These are phyloP conservation scores for Sonneratia caseolaris DNA, from an alignment of 345 rosid genomes.

Conservation along the genomic window DNA sequence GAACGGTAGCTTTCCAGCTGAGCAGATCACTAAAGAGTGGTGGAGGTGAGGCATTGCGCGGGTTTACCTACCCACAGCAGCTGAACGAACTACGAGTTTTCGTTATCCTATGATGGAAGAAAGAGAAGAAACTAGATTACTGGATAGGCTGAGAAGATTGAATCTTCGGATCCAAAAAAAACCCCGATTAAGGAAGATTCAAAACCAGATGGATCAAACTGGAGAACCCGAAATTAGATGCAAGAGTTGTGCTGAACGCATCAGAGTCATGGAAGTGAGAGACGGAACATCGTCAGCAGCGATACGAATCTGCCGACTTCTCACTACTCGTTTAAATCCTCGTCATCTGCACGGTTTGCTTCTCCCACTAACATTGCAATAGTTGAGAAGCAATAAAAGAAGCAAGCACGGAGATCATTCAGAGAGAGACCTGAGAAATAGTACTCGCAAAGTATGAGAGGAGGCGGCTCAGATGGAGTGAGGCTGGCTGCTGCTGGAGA, in stretches of 20 bases:
- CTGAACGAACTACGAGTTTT: neutral
- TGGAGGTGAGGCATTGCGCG: neutral
- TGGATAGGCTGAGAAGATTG: too few species aligned
- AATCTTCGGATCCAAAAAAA: too few species aligned
- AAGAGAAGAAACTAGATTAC: neutral
- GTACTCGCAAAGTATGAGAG: too few species aligned
- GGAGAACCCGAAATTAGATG: neutral
- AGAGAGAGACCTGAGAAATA: too few species aligned
- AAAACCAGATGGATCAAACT: neutral
- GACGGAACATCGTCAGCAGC: conserved; percentile 16
- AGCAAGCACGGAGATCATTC: neutral
- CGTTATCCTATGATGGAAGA: neutral
- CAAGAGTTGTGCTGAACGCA: conserved; percentile 6
- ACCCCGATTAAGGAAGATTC: neutral
- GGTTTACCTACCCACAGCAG: neutral
- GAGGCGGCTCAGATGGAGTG: too few species aligned
- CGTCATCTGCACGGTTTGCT: conserved; percentile 18
- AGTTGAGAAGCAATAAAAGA: neutral
- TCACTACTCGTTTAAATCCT: conserved; percentile 14
- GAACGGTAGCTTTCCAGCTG: neutral
- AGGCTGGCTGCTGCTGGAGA: too few species aligned
- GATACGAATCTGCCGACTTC: conserved; percentile 15
- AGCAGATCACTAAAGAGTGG: neutral
- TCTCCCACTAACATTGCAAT: neutral
- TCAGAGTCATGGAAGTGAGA: conserved; percentile 53